A percentile compares a stretch with the other conserved stretches of the same genome.
phyloP scores from a whole-genome alignment of 2,329 filamentous ascomycete genomes.

The Colletotrichum sp. region DNA sequence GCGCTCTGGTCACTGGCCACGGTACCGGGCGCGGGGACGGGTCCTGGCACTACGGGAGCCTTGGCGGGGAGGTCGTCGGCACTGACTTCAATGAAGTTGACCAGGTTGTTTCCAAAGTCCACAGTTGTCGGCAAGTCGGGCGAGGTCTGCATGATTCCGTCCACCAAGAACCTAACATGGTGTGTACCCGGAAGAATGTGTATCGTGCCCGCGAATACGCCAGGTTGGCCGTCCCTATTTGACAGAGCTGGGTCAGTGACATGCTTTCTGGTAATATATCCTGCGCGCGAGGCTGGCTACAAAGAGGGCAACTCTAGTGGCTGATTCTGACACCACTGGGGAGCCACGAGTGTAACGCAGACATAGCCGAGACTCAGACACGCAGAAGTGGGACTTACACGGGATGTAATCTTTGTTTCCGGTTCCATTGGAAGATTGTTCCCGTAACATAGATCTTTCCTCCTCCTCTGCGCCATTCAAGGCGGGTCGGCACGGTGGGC shows the following conservation, averaged over 20 bases:
- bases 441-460: constrained; percentile 96
- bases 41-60: constrained; percentile 33
- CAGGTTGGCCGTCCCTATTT: constrained; percentile 57
- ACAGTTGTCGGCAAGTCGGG: constrained; percentile 90
- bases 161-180: constrained; percentile 94
- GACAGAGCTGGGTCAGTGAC: not conserved
- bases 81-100: constrained; percentile 97
- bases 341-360: constrained; percentile 13
- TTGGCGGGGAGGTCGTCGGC: constrained; percentile 66
- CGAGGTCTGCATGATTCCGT: constrained; percentile 90
- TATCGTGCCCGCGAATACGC: constrained; percentile 76
- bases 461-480: constrained; percentile 84
- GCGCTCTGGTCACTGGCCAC: constrained; percentile 28
- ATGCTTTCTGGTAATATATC: constrained; percentile 9
- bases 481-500: constrained; percentile 79
- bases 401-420: constrained; percentile 85
- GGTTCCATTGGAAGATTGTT: constrained; percentile 97
- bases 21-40: constrained; percentile 31
- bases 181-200: constrained; percentile 92
- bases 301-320: not conserved
- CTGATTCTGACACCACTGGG: not conserved
- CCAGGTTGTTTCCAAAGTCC: constrained; percentile 95
- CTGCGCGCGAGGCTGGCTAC: not conserved
- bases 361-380: constrained; percentile 13
- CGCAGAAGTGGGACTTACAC: constrained; percentile 65